Conservation (phyloP, 2,329 filamentous ascomycete genomes). For the Macroventuria anomochaeta region DNA sequence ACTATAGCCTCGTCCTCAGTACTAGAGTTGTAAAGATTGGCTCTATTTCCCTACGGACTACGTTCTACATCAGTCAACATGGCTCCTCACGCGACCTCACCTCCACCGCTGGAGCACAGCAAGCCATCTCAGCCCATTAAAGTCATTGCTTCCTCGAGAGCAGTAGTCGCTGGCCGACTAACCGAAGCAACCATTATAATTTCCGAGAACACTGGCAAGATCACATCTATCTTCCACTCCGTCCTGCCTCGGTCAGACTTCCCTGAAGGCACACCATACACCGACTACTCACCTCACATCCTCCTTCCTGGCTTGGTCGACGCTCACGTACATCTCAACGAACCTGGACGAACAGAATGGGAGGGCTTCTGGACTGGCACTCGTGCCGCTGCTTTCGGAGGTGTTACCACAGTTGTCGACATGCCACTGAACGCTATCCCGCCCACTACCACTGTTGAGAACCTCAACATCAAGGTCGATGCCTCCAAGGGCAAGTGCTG, state of each 20-base stretch:
- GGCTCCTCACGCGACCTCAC: slow-evolving; percentile 48
- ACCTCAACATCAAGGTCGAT: slow-evolving; percentile 82
- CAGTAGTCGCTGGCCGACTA: slow-evolving; percentile 76
- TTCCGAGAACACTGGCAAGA: slow-evolving; percentile 81
- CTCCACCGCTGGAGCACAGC: slow-evolving; percentile 37
- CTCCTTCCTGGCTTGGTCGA: slow-evolving; percentile 92
- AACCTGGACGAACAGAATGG: slow-evolving; percentile 97
- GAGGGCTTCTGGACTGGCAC: slow-evolving; percentile 97
- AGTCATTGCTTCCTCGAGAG: slow-evolving; percentile 83
- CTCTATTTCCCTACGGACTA: background rate
- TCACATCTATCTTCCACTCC: slow-evolving; percentile 74
- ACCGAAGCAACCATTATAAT: slow-evolving; percentile 84
- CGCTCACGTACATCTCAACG: slow-evolving; percentile 96
- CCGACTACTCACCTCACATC: slow-evolving; percentile 83
- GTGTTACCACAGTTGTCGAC: slow-evolving; percentile 94
- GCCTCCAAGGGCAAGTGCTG: slow-evolving; percentile 89
- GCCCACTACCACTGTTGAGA: slow-evolving; percentile 86
- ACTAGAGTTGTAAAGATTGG: background rate
- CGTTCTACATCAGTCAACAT: slow-evolving; percentile 28
- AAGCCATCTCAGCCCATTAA: slow-evolving; percentile 59
- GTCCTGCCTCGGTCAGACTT: slow-evolving; percentile 80
- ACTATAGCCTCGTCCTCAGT: slow-evolving; percentile 1
- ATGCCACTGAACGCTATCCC: slow-evolving; percentile 98
- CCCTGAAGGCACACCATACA: slow-evolving; percentile 73
- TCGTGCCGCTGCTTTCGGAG: slow-evolving; percentile 89